Evolutionary conservation across 2,329 filamentous ascomycete species (phyloP), one percentile per base, ranked within the genome.

Genomic region (Penicillium hesseltinei): DNA sequence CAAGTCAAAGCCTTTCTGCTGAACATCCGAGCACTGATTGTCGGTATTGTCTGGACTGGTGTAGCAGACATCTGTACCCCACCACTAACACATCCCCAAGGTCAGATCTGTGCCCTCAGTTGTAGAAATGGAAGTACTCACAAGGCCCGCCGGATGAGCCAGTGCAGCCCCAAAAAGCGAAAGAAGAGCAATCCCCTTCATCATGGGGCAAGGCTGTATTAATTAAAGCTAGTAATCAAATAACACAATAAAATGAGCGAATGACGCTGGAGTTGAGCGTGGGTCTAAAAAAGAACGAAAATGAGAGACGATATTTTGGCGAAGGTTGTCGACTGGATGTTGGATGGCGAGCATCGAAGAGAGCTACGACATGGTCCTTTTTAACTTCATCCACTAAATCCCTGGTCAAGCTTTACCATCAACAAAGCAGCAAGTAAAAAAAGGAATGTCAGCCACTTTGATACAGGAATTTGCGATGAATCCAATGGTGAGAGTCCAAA

Each of bases 1-100:
- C 83, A 88, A 96, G 79, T 88, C 78, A 73, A 89, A 93, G 45
- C 91, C 91, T 29, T 68, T 62, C 62, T 82, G 75, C 77, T 94
- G 89, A 63, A 84, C 75, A 25, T 81, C 71, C 54, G 82, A 84
- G 75, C 92, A 96, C 66, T 86, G 76, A 79, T 94, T 93, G 79
- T 91, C 80, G 70, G 82, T 85, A 81, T 90, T 92, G 58, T 78
- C 76, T 15, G 91, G 90, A 73, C 82, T 88, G 48, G 80, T 80
- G 81, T 86, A 95, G 57, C 80, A 72, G 36, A 71, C 66, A 54
- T 79, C 77, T 60, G 78, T 73, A 54, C 76, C 73, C 80, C 82
- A 86, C 66, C 72, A 69, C 65, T 72, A 48, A 25, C 2, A 35
- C 38, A 2, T 35, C 5, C 11, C 13, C 5, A 19, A 27, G 35